Evolutionary conservation across 2,329 filamentous ascomycete genomes (phyloP), one percentile per base, ranked within the genome.

Genomic region (Claviceps digitariae): DNA sequence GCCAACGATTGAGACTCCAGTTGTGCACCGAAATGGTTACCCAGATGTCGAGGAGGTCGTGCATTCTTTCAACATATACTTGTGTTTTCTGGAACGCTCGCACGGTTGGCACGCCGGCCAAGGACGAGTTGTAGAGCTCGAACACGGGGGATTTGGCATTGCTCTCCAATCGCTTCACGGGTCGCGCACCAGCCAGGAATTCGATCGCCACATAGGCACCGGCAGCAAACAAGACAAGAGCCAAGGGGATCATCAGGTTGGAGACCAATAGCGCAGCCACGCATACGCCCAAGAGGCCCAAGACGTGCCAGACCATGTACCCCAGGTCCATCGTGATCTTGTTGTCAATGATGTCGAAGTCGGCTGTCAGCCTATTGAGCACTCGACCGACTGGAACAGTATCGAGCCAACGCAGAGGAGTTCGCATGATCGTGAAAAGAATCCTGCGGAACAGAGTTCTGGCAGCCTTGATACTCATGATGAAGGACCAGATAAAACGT

Each of bases 81-180:
- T 80, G 73, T 0, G 74, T 71, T 69, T 87, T 89, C 57, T 81
- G 81, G 59, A 87, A 91, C 0, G 84, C 84, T 13, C 87, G 80
- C 51, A 93, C 87, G 0, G 87, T 90, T 1, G 80, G 74, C 20
- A 93, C 79, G 5, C 87, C 87, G 0, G 79, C 77, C 10, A 91
- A 75, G 0, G 84, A 80, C 1, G 84, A 82, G 12, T 83, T 83
- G 60, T 91, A 90, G 57, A 87, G 82, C 64, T 91, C 87, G 60
- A 89, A 90, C 1, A 91, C 81, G 0, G 87, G 87, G 0, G 83
- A 87, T 66, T 89, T 90, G 53, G 81, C 78, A 3, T 78, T 87
- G 58, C 83, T 87, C 65, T 91, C 87, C 1, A 91, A 75, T 5
- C 87, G 76, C 69, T 90, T 91, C 56, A 86, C 75, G 34, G 89